Evolutionary conservation across 805 yeast species (phyloP).

Genomic region (Zygotorulaspora chibaensis): DNA sequence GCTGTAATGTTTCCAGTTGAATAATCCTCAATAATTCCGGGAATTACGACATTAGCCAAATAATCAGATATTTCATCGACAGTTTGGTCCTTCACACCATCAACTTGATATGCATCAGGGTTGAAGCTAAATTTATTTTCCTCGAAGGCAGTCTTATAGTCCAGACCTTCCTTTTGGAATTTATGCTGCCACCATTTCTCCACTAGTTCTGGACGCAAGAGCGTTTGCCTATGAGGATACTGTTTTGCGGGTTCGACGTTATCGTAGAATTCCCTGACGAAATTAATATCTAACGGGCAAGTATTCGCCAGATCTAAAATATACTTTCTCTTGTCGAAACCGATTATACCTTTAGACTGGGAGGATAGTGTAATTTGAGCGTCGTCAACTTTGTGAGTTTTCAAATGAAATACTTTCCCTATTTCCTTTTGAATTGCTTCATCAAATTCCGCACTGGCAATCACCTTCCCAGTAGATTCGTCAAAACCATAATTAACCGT

Average conservation of each 20-base stretch:
- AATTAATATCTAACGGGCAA: conserved; percentile 78
- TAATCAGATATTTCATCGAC: conserved; percentile 69
- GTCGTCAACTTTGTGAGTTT: conserved; percentile 52
- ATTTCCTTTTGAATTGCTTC: conserved; percentile 50
- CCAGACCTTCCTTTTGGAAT: conserved; percentile 40
- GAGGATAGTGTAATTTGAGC: conserved; percentile 60
- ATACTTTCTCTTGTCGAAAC: conserved; percentile 81
- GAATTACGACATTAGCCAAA: conserved; percentile 55
- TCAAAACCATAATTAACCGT: conserved; percentile 73
- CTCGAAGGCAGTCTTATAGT: conserved; percentile 36
- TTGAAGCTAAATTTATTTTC: conserved; percentile 55
- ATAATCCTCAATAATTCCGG: conserved; percentile 50
- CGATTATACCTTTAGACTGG: conserved; percentile 79
- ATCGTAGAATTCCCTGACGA: conserved; percentile 55
- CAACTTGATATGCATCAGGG: conserved; percentile 67
- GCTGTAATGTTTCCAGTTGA: conserved; percentile 44
- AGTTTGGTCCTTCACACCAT: conserved; percentile 38
- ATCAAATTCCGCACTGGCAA: conserved; percentile 49
- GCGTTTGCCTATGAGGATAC: conserved; percentile 79
- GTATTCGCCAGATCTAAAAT: conserved; percentile 79
- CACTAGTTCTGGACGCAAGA: conserved; percentile 82
- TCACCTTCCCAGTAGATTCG: conserved; percentile 51
- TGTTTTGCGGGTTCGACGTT: conserved; percentile 39
- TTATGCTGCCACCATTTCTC: conserved; percentile 83
- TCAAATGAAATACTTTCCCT: conserved; percentile 74